A percentile compares a stretch with the other conserved stretches of the same genome.
These are phyloP conservation scores for Penicillium sp. DNA, from an alignment of 2,329 filamentous ascomycete genomes.

Conservation along the genomic window DNA sequence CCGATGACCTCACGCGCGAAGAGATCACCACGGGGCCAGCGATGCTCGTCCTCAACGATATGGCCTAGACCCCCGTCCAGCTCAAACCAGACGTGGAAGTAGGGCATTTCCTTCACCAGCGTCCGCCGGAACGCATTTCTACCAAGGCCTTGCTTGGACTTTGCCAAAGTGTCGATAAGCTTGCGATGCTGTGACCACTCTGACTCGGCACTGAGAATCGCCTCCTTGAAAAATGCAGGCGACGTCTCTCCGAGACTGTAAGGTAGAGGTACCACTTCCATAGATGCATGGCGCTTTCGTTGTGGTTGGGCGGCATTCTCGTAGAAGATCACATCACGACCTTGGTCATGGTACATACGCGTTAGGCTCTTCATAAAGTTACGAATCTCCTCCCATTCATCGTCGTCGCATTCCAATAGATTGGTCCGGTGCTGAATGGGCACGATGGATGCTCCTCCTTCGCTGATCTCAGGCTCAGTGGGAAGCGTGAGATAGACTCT, in stretches of 20 bases:
- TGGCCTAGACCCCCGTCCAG: slow-evolving; percentile 92
- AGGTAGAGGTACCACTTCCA: slow-evolving; percentile 84
- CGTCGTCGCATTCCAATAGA: slow-evolving; percentile 95
- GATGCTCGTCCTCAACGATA: slow-evolving; percentile 79
- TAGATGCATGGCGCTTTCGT: slow-evolving; percentile 77
- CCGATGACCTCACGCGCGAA: slow-evolving; percentile 92
- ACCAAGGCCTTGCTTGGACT: slow-evolving; percentile 65
- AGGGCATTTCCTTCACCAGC: slow-evolving; percentile 94
- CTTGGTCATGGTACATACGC: slow-evolving; percentile 91
- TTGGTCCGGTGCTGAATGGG: slow-evolving; percentile 86
- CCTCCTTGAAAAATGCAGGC: slow-evolving; percentile 93
- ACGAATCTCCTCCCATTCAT: slow-evolving; percentile 98
- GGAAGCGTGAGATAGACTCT: slow-evolving; percentile 85
- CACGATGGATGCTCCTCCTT: slow-evolving; percentile 83
- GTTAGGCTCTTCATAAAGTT: slow-evolving; percentile 99
- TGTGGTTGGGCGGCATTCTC: slow-evolving; percentile 88
- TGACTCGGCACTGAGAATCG: slow-evolving; percentile 82
- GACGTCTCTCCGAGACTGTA: slow-evolving; percentile 89
- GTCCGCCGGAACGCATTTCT: slow-evolving; percentile 78
- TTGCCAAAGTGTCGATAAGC: slow-evolving; percentile 77
- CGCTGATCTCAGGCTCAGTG: slow-evolving; percentile 82
- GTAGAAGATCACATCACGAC: slow-evolving; percentile 92
- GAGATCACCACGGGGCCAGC: slow-evolving; percentile 88
- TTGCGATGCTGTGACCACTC: slow-evolving; percentile 97
- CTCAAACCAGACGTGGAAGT: slow-evolving; percentile 96